Base-by-base conservation (phyloP, 345 rosid species). In the Toxicodendron radicans region DNA sequence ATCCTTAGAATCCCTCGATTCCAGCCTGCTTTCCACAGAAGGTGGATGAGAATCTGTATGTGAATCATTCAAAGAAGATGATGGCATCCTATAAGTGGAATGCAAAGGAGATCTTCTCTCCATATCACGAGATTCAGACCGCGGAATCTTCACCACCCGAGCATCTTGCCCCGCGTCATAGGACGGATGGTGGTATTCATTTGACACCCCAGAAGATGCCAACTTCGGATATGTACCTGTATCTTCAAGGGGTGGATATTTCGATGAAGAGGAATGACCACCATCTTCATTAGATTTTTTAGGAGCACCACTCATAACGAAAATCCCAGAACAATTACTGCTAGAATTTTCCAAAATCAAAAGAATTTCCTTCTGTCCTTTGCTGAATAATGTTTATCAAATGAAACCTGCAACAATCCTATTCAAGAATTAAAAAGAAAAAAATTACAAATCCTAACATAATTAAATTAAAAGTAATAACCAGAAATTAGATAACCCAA, bases 221-320 rank as follows among this genome's bases (percentile, higher is more conserved):
- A 90, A 57, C 83, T 88, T 93, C 48, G 98, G 91, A 74, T 89
- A 89, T 43, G 84, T 59, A 48, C 81, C 75, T 5, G 82, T 60
- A 73, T 95, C 99, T 6, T 95, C 99, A 48, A 89, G 92, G 5
- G 30, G 2, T 27, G 90, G 84, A 75, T 87, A 92, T 73, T 96
- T 93, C 2, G 83, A 81, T 56, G 94, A 82, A 73, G 92, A 83
- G 78, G 99, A 81, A 73, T 88, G 86, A 72, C 85, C 89, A 72
- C 84, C 91, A 59, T 93, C 98, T 72, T 95, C 98, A 21, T 89
- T 96, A 74, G 92, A 76, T 88, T 97, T 86, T 84, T 93, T 95
- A 2, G 97, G 94, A 75, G 81, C 83, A 75, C 89, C 87, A 73
- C 95, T 92, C 97, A 92, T 92, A 23, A 54, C 64, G 59, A 38